Evolutionary conservation across 129 eudicot species (phyloP), one percentile per base, ranked within the genome.

Genomic region (Saussurea involucrata): DNA sequence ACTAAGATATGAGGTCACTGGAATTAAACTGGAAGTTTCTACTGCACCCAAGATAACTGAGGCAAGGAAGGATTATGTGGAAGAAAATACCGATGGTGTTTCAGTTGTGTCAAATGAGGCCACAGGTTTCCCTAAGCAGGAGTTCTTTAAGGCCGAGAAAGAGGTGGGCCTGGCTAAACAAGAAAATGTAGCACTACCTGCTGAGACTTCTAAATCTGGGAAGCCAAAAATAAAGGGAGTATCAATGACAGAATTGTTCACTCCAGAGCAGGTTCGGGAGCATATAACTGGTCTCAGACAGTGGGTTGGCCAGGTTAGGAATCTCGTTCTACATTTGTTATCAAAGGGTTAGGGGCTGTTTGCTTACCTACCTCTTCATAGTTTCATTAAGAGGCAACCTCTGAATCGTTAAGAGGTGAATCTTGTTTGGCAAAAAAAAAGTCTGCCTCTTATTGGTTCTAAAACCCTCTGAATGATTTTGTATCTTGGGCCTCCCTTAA

Each of bases 231-330:
- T 95, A 42, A 90, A 90, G 75, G 99, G 97, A 32, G 99, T 95
- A 58, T 95, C 99, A 25, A 72, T 95, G 92, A 90, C 82, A 18
- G 99, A 95, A 71, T 68, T 95, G 82, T 95, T 95, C 76, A 90
- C 99, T 69, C 99, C 97, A 1, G 97, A 90, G 81, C 95, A 92
- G 85, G 92, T 90, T 64, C 85, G 84, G 71, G 95, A 95, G 84
- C 99, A 95, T 78, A 95, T 95, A 36, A 84, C 68, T 20, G 93
- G 99, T 81, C 97, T 95, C 83, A 83, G 99, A 74, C 96, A 84
- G 83, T 95, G 99, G 99, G 91, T 95, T 72, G 99, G 99, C 84
- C 99, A 95, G 99, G 99, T 95, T 70, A 68, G 91, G 20, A 17
- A 66, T 66, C 10, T 76, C 21, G 21, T 24, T 66, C 27, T 64